phyloP scores from a whole-genome alignment of 2,329 filamentous ascomycete genomes.

The Colletotrichum siamense region DNA sequence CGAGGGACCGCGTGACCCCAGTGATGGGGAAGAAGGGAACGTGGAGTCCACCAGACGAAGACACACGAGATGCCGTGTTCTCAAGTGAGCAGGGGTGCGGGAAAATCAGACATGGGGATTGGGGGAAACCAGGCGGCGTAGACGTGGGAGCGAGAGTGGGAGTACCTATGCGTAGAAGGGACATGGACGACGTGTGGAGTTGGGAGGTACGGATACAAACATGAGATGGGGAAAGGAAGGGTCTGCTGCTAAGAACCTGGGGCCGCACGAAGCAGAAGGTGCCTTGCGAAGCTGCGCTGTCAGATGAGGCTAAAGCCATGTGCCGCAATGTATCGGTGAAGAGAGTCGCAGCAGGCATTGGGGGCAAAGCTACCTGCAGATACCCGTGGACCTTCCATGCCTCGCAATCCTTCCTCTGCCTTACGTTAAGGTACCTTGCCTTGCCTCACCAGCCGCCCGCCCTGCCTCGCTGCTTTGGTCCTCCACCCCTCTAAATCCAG shows the following conservation, averaged over 20 bases:
- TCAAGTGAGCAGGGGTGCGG: not conserved
- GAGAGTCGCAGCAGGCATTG: not conserved
- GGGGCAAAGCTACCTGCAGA: not conserved
- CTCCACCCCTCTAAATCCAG: not conserved
- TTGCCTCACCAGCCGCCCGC: not conserved
- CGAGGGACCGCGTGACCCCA: constrained; percentile 19
- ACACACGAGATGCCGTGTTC: constrained; percentile 9
- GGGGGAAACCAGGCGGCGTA: not conserved
- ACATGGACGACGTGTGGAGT: not conserved
- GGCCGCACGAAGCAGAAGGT: not conserved
- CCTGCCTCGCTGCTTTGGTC: not conserved
- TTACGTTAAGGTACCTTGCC: not conserved
- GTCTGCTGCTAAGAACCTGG: not conserved
- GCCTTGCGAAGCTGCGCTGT: not conserved
- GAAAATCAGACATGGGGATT: constrained; percentile 12
- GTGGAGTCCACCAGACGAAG: not conserved
- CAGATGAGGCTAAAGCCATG: constrained; percentile 15
- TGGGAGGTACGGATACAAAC: not conserved
- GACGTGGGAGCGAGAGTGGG: not conserved
- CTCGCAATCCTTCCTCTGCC: not conserved
- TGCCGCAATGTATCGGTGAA: not conserved
- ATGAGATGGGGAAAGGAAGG: not conserved
- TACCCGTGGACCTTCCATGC: not conserved
- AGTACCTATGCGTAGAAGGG: not conserved
- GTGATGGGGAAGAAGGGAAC: not conserved